These are phyloP conservation scores for Apiospora hydei DNA, from an alignment of 2,329 filamentous ascomycete species.

Conservation along the genomic window DNA sequence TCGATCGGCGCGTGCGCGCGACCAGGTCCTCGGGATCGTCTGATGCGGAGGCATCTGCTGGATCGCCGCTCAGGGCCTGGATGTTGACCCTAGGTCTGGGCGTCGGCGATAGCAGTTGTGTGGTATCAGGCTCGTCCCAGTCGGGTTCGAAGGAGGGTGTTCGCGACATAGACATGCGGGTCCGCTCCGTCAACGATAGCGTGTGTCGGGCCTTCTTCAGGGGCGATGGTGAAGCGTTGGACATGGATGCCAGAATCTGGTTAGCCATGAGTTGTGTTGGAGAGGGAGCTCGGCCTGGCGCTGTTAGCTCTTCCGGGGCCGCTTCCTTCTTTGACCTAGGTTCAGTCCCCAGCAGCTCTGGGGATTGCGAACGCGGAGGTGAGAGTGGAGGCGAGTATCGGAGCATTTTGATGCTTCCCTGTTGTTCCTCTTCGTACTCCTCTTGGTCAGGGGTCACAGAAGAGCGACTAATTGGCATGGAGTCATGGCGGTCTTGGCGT, in stretches of 20 bases:
- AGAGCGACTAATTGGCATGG: not conserved
- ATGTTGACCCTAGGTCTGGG: not conserved
- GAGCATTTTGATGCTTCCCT: not conserved
- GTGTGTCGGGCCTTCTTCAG: constrained; percentile 62
- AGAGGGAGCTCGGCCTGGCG: constrained; percentile 40
- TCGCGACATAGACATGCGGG: constrained; percentile 79
- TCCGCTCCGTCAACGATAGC: constrained; percentile 77
- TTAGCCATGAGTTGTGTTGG: constrained; percentile 62
- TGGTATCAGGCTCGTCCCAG: constrained; percentile 33
- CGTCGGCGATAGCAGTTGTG: constrained; percentile 21
- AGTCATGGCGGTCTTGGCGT: not conserved
- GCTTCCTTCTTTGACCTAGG: constrained; percentile 19
- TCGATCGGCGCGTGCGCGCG: constrained; percentile 65
- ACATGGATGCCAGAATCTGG: constrained; percentile 62
- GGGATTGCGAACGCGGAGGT: constrained; percentile 9
- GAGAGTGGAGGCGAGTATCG: not conserved
- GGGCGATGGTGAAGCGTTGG: constrained; percentile 64
- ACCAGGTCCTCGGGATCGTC: constrained; percentile 58
- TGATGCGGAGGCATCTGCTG: not conserved
- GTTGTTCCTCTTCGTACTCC: not conserved
- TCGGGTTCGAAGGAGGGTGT: constrained; percentile 42
- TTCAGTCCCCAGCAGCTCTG: not conserved
- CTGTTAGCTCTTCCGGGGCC: constrained; percentile 26
- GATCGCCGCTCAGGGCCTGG: constrained; percentile 32
- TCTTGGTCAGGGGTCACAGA: not conserved